Evolutionary conservation across 345 rosid species (phyloP).

Genomic region (Salix purpurea): DNA sequence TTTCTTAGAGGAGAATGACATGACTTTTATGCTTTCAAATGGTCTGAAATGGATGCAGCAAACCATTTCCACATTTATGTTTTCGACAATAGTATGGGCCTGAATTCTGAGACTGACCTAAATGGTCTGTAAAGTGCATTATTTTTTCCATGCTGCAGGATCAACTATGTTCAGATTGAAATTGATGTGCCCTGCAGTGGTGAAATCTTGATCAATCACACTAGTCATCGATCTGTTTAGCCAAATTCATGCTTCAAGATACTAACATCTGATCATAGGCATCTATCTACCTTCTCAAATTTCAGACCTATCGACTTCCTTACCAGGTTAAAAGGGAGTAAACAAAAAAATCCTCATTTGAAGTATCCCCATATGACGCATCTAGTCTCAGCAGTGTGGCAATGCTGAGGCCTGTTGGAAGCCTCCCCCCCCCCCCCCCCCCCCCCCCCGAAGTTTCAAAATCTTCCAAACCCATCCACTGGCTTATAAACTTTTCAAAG

Average conservation of each 20-base stretch:
- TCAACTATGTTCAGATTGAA: not conserved
- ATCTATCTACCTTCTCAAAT: not conserved
- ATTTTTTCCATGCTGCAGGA: not conserved
- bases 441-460: too few species aligned
- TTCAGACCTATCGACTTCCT: not conserved
- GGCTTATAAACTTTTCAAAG: not conserved
- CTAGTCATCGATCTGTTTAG: not conserved
- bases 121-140: not conserved
- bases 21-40: too few species aligned
- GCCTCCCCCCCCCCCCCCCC: too few species aligned
- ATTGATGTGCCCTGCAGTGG: not conserved
- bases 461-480: not conserved
- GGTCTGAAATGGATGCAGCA: too few species aligned
- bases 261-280: not conserved
- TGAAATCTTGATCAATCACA: not conserved
- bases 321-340: not conserved
- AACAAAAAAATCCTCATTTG: not conserved
- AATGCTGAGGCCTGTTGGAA: not conserved
- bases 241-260: not conserved
- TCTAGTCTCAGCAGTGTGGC: not conserved
- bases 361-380: not conserved
- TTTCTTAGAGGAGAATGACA: too few species aligned
- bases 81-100: not conserved
- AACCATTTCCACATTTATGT: too few species aligned
- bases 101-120: not conserved